Conservation (phyloP, 352 stramenopile genomes). For the Pythium folliculosum region DNA sequence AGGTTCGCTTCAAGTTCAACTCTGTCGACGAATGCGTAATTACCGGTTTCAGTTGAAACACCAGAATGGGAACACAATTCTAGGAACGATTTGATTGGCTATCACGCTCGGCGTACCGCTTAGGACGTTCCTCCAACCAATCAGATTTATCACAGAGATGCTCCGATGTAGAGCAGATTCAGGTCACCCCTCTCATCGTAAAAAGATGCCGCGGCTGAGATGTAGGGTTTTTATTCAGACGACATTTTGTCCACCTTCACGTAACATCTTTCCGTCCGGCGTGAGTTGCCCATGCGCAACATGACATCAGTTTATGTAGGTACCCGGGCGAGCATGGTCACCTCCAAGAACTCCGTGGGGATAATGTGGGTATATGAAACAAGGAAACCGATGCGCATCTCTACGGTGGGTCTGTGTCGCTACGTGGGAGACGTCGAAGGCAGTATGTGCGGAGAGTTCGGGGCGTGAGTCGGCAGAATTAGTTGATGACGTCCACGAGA, state of each 20-base stretch:
- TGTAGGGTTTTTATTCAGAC: constrained; percentile 19
- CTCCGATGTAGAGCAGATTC: background rate
- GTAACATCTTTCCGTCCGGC: background rate
- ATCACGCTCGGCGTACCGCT: background rate
- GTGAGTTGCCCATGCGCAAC: constrained; percentile 19
- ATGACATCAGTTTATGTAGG: background rate
- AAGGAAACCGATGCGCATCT: constrained; percentile 13
- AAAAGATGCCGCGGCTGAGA: background rate
- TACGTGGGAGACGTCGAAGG: background rate
- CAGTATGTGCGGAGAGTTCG: background rate
- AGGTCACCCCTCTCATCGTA: background rate
- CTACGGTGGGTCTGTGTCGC: constrained; percentile 15
- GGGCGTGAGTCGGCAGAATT: constrained; percentile 25
- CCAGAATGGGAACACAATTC: constrained; percentile 13
- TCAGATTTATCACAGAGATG: background rate
- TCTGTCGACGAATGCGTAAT: constrained; percentile 33
- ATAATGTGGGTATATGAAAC: constrained; percentile 12
- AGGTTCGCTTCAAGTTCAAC: constrained; percentile 40
- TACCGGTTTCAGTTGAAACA: constrained; percentile 25
- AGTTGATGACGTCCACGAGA: constrained; percentile 95
- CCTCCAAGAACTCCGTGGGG: background rate
- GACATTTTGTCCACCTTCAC: constrained; percentile 18
- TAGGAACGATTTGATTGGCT: constrained; percentile 17
- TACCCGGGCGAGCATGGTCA: background rate
- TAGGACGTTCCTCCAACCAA: constrained; percentile 11